These are phyloP conservation scores for Papiliotrema nemorosa DNA, from an alignment of 1,284 basidiomycete species.

Conservation along the genomic window DNA sequence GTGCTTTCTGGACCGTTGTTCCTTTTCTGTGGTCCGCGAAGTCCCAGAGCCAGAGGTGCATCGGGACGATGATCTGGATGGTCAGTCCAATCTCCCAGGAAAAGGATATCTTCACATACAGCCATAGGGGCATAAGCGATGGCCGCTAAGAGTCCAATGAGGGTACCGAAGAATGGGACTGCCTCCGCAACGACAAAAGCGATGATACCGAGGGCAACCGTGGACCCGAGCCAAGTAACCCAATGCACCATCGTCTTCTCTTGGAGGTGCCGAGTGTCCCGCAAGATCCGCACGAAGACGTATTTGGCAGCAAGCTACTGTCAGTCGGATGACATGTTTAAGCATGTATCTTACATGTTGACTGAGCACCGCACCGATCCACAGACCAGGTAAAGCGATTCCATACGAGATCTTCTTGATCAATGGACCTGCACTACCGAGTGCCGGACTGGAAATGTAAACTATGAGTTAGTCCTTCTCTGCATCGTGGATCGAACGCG, in stretches of 20 bases:
- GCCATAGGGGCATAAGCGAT: constrained; percentile 18
- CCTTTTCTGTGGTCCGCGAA: constrained; percentile 12
- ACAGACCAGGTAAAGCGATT: constrained; percentile 37
- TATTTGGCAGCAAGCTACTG: constrained; percentile 10
- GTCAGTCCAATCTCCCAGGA: neutral
- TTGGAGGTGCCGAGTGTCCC: constrained; percentile 59
- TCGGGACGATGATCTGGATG: constrained; percentile 20
- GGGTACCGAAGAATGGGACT: constrained; percentile 20
- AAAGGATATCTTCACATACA: constrained; percentile 2
- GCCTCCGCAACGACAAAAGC: constrained; percentile 17
- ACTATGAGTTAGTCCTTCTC: too few species aligned
- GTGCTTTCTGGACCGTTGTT: constrained; percentile 10
- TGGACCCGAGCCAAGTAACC: constrained; percentile 56
- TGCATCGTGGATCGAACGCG: too few species aligned
- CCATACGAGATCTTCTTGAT: constrained; percentile 44
- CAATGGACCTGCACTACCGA: constrained; percentile 46
- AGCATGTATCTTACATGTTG: constrained; percentile 20
- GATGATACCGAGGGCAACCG: constrained; percentile 1
- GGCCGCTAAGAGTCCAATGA: constrained; percentile 24
- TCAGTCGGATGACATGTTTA: constrained; percentile 13
- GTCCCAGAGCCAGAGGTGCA: constrained; percentile 34
- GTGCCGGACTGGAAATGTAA: constrained; percentile 48
- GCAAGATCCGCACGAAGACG: constrained; percentile 60
- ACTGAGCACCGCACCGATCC: constrained; percentile 32
- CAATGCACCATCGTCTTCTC: constrained; percentile 59